These are phyloP conservation scores for Fusarium pseudograminearum DNA, from an alignment of 2,329 filamentous ascomycete species.

Conservation along the genomic window DNA sequence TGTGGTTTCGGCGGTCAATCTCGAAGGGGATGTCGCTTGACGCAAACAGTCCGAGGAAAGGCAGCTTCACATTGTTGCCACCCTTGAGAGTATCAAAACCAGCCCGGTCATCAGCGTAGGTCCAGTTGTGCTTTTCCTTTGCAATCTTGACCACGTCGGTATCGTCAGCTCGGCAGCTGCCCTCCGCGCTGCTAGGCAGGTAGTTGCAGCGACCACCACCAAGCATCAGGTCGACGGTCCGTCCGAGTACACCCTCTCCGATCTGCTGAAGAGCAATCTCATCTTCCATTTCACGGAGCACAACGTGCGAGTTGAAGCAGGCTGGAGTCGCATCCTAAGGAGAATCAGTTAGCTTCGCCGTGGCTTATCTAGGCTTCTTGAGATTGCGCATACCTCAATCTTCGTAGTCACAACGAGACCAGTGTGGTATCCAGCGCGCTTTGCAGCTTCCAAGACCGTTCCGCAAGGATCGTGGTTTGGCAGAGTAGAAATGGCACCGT, in stretches of 20 bases:
- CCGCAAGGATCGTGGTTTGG: slow-evolving; percentile 90
- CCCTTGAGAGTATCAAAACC: slow-evolving; percentile 80
- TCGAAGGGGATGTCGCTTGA: slow-evolving; percentile 89
- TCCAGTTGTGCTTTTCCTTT: slow-evolving; percentile 80
- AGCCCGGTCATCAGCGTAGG: slow-evolving; percentile 77
- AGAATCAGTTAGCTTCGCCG: neutral
- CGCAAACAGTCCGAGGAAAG: slow-evolving; percentile 88
- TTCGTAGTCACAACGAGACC: slow-evolving; percentile 92
- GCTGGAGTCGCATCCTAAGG: slow-evolving; percentile 97
- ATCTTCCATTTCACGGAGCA: slow-evolving; percentile 83
- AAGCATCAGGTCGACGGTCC: slow-evolving; percentile 90
- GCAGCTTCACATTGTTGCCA: slow-evolving; percentile 78
- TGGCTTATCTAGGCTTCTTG: neutral
- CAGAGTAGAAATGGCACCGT: slow-evolving; percentile 91
- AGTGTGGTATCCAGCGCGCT: slow-evolving; percentile 90
- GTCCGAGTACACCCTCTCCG: slow-evolving; percentile 86
- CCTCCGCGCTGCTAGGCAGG: slow-evolving; percentile 80
- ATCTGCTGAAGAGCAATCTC: slow-evolving; percentile 93
- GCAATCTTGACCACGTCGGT: slow-evolving; percentile 81
- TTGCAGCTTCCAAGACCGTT: slow-evolving; percentile 92
- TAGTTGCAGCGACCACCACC: slow-evolving; percentile 96
- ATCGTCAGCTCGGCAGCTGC: slow-evolving; percentile 85
- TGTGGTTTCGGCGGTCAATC: slow-evolving; percentile 84
- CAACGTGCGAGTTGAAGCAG: slow-evolving; percentile 91
- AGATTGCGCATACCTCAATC: slow-evolving; percentile 18